A percentile compares a stretch with the other conserved stretches of the same genome.
Evolutionary conservation across 1,139 yeast species (phyloP).

Genomic region (Lodderomyces metapsilosis): DNA sequence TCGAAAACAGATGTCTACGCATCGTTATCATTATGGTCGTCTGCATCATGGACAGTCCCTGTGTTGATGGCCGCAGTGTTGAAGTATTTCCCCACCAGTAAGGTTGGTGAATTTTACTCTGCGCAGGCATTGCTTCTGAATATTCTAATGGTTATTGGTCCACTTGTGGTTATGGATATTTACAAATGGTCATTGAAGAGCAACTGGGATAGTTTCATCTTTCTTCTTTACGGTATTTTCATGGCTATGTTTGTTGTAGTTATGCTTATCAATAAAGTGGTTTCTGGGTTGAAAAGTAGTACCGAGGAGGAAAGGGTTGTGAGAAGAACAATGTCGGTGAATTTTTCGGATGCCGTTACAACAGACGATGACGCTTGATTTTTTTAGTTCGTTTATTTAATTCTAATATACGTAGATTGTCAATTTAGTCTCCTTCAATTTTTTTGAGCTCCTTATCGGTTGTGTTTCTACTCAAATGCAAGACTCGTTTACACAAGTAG

Average conservation of each 20-base stretch:
- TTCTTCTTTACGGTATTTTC: constrained; percentile 11
- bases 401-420: no score
- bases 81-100: constrained; percentile 38
- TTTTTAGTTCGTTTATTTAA: neutral
- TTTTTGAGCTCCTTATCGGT: constrained; percentile 2
- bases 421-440: no score
- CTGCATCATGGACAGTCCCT: constrained; percentile 42
- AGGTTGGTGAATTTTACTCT: constrained; percentile 21
- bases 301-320: constrained; percentile 4
- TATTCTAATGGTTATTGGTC: constrained; percentile 23
- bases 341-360: neutral
- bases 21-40: constrained; percentile 33
- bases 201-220: constrained; percentile 12
- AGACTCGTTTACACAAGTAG: constrained; percentile 4
- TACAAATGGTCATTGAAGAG: constrained; percentile 23
- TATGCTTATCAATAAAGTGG: constrained; percentile 1
- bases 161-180: constrained; percentile 26
- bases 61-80: constrained; percentile 33
- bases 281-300: constrained; percentile 4
- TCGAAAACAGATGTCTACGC: constrained; percentile 18
- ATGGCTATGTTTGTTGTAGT: constrained; percentile 7
- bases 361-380: neutral
- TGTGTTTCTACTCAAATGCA: constrained; percentile 4
- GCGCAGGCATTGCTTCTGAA: constrained; percentile 36
- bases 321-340: neutral